Evolutionary conservation across 495 filamentous ascomycete genomes (phyloP), one percentile per base, ranked within the genome.

Genomic region (Diplogelasinospora grovesii): DNA sequence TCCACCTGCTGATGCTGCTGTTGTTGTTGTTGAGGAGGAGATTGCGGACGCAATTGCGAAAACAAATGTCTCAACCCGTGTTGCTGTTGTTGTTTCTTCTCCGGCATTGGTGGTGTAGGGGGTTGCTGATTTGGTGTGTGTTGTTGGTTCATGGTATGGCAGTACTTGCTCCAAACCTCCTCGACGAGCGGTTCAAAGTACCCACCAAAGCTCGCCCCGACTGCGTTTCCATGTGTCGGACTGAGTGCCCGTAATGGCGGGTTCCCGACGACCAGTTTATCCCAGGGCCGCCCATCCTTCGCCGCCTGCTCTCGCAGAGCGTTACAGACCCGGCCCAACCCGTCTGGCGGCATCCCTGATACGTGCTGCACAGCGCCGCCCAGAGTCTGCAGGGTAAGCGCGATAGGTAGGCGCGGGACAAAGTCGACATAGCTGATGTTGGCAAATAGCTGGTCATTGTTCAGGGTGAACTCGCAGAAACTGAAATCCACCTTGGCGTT

Each of bases 371-470:
- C 70, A 1, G 44, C 41, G 11, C 75, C 79, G 3, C 61, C 62
- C 1, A 57, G 56, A 33, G 66, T 71, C 28, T 68, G 64, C 5
- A 89, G 64, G 5, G 77, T 68, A 43, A 89, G 62, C 7, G 78
- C 71, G 15, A 88, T 73, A 2, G 85, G 83, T 8, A 88, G 52
- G 36, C 73, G 71, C 14, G 52, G 53, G 24, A 85, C 78, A 43
- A 87, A 87, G 55, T 89, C 85, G 18, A 89, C 85, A 39, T 84
- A 83, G 43, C 68, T 79, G 53, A 88, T 85, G 50, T 89, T 89
- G 28, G 79, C 83, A 55, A 83, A 89, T 6, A 89, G 68, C 65
- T 87, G 80, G 21, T 63, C 59, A 39, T 56, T 56, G 55, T 85
- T 83, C 54, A 76, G 79, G 0, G 85, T 89, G 58, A 88, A 86